A percentile compares a stretch with the other conserved stretches of the same genome.
Conservation (phyloP, 805 yeast species). For the Nakazawaea wickerhamii region DNA sequence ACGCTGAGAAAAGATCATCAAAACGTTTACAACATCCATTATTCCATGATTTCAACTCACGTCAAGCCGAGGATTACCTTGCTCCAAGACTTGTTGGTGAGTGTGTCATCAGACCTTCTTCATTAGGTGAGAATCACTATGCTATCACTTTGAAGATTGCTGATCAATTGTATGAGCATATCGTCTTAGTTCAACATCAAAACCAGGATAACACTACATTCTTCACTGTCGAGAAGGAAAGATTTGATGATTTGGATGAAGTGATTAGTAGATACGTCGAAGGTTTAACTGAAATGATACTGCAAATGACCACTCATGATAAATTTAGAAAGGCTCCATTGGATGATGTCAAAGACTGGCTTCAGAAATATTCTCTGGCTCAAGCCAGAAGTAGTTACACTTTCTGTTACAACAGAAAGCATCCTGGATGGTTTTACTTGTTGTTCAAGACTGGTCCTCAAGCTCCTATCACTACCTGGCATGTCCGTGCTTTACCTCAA, state of each 20-base stretch:
- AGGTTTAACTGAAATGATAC: constrained; percentile 75
- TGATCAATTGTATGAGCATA: constrained; percentile 84
- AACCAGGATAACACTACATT: constrained; percentile 52
- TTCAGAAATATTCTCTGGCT: constrained; percentile 84
- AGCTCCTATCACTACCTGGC: constrained; percentile 75
- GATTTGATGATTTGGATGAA: constrained; percentile 88
- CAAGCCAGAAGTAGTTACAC: constrained; percentile 89
- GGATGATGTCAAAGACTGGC: constrained; percentile 78
- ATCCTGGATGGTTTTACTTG: constrained; percentile 90
- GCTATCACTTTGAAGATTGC: constrained; percentile 97
- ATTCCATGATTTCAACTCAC: constrained; percentile 74
- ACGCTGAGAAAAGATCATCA: constrained; percentile 60
- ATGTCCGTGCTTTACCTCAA: constrained; percentile 82
- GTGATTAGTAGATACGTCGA: constrained; percentile 82
- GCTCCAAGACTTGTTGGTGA: constrained; percentile 90
- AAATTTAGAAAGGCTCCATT: constrained; percentile 80
- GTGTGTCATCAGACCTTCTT: constrained; percentile 90
- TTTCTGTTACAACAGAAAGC: constrained; percentile 82
- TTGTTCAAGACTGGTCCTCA: constrained; percentile 76
- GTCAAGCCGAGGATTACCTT: constrained; percentile 88
- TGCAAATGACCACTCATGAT: constrained; percentile 80
- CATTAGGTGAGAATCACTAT: constrained; percentile 80
- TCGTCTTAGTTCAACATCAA: constrained; percentile 66
- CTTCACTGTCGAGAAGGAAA: constrained; percentile 49
- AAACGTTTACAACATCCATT: constrained; percentile 89